phyloP scores from a whole-genome alignment of 2,329 filamentous ascomycete genomes.

The Chaetomium strumarium region DNA sequence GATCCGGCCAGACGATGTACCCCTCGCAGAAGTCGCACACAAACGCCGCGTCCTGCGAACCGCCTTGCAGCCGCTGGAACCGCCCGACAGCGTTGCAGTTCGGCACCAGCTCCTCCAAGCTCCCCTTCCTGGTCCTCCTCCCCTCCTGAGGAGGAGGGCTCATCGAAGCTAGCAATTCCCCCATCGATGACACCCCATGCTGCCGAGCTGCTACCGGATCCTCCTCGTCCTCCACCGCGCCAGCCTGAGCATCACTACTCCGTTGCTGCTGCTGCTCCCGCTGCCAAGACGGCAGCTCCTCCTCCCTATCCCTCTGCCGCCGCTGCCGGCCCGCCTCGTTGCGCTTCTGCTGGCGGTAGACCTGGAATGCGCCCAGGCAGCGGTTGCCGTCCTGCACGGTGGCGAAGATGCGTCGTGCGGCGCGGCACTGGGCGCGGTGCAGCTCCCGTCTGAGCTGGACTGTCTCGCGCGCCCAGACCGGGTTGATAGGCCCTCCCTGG shows the following conservation, averaged over 20 bases:
- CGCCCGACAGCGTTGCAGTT: constrained; percentile 48
- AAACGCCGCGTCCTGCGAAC: constrained; percentile 45
- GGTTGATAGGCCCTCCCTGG: constrained; percentile 49
- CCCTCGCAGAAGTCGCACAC: constrained; percentile 58
- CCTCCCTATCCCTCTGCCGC: constrained; percentile 23
- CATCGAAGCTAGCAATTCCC: neutral
- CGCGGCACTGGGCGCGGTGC: constrained; percentile 53
- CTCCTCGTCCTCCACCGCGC: constrained; percentile 4
- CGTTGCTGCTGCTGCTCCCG: constrained; percentile 13
- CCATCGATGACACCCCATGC: neutral
- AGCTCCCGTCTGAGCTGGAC: constrained; percentile 43
- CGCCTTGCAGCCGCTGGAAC: constrained; percentile 45
- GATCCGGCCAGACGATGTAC: constrained; percentile 52
- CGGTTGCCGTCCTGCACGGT: constrained; percentile 43
- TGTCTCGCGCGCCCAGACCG: constrained; percentile 51
- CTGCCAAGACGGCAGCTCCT: constrained; percentile 25
- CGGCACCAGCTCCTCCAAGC: constrained; percentile 43
- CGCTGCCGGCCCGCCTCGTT: constrained; percentile 34
- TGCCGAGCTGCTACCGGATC: neutral
- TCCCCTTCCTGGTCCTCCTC: constrained; percentile 4
- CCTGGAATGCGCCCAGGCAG: constrained; percentile 52
- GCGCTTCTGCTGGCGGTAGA: constrained; percentile 44
- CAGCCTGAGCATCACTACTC: neutral
- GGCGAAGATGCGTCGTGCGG: constrained; percentile 50
- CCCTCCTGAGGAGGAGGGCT: neutral